A percentile compares a stretch with the other conserved stretches of the same genome.
Conservation (phyloP, 805 yeast species). For the Teunomyces gatunensis region DNA sequence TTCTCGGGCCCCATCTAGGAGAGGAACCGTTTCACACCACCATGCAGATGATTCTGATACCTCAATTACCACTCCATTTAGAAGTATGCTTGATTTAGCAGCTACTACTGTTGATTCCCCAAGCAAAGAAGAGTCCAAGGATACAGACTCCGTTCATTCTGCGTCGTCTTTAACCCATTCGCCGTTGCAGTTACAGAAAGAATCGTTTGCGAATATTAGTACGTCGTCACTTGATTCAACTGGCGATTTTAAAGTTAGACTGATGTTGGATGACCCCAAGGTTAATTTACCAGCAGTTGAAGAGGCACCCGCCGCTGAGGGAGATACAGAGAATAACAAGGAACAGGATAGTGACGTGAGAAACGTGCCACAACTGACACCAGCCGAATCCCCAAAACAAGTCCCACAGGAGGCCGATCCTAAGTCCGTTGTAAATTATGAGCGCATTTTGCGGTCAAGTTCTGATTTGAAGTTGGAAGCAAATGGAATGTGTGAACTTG, state of each 20-base stretch:
- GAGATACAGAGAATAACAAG: constrained; percentile 3
- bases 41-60: constrained; percentile 14
- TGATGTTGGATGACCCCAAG: constrained; percentile 8
- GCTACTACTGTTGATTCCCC: neutral
- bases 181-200: constrained; percentile 18
- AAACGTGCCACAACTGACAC: neutral
- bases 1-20: constrained; percentile 32
- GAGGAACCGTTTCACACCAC: constrained; percentile 14
- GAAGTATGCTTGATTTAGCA: constrained; percentile 40
- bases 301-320: constrained; percentile 2
- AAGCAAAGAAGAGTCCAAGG: constrained; percentile 5
- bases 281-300: constrained; percentile 5
- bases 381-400: neutral
- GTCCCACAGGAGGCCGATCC: neutral
- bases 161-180: constrained; percentile 21
- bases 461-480: constrained; percentile 19
- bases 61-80: constrained; percentile 24
- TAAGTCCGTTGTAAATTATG: neutral
- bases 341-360: neutral
- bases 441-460: constrained; percentile 6
- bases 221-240: neutral
- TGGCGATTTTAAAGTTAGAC: neutral
- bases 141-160: constrained; percentile 21
- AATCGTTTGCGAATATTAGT: constrained; percentile 3
- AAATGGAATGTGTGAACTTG: constrained; percentile 39